Percentiles rank a stretch among this genome's conserved stretches.
Conservation (phyloP, 495 filamentous ascomycete genomes). For the Penicillium psychrofluorescens region DNA sequence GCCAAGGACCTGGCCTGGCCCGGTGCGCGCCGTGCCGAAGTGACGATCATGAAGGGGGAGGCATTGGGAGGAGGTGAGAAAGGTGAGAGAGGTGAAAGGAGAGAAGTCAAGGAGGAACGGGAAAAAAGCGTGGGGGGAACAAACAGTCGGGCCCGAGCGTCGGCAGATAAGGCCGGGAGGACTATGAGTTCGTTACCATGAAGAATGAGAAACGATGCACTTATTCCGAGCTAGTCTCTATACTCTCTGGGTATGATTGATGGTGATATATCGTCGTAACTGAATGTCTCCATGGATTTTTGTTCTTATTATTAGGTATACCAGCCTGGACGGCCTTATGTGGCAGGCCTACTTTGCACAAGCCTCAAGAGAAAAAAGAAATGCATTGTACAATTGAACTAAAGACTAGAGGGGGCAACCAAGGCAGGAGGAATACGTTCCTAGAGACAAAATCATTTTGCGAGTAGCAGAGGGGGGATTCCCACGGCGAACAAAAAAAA, state of each 20-base stretch:
- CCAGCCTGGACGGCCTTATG: too few relatives aligned
- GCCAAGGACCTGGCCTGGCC: constrained; percentile 34
- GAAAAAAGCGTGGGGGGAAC: constrained; percentile 9
- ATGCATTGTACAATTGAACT: not conserved
- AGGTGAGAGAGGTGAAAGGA: not conserved
- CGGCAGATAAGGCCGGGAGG: constrained; percentile 23
- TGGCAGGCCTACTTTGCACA: too few relatives aligned
- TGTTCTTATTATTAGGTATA: too few relatives aligned
- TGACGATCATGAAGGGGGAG: constrained; percentile 35
- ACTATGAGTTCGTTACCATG: too few relatives aligned
- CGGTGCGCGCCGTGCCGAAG: constrained; percentile 35
- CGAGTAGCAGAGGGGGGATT: constrained; percentile 2
- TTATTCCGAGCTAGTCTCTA: too few relatives aligned
- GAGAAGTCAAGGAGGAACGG: not conserved
- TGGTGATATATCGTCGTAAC: too few relatives aligned
- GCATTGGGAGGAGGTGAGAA: constrained; percentile 16
- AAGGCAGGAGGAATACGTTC: constrained; percentile 1
- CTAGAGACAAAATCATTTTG: constrained; percentile 26
- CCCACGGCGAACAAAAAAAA: constrained; percentile 7
- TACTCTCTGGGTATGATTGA: too few relatives aligned
- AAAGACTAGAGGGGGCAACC: not conserved
- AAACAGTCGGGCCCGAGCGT: constrained; percentile 16
- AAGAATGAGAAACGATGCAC: too few relatives aligned
- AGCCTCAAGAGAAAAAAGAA: not conserved
- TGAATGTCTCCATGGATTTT: too few relatives aligned